Evolutionary conservation across 805 yeast species (phyloP), one percentile per base, ranked within the genome.

Genomic region (Candida golubevii): DNA sequence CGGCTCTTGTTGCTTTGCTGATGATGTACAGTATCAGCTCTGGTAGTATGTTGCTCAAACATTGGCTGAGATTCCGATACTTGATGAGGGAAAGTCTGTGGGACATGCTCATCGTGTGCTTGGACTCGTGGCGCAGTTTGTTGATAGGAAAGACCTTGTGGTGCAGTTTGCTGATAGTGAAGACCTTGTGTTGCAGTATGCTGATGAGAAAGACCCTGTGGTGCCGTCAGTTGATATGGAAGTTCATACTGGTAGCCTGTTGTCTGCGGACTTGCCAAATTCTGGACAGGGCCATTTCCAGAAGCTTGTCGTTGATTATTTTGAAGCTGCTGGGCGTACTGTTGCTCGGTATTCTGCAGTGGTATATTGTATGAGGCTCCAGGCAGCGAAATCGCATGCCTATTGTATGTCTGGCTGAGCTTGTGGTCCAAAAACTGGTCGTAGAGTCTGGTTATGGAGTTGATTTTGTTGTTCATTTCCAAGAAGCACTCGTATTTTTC

Each of bases 391-490:
- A 51, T 15, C 14, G 51, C 38, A 35, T 67, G 72, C 44, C 53
- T 59, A 7, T 65, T 63, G 52, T 67, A 69, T 1, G 72, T 74
- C 48, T 60, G 57, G 44, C 52, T 58, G 46, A 69, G 61, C 47
- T 68, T 67, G n/a, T 57, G 50, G 47, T 89, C 95, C 47, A 88
- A 69, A 39, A 85, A 73, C 47, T 77, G 78, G 60, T 88, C 95
- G 56, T 88, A 89, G n/a, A 84, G 69, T 48, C 84, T 75, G 57
- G 82, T 77, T 29, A 88, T 82, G 6, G 88, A 82, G 43, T 85
- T 82, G 43, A 89, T 75, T 56, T 89, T 88, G 38, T 84, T 78
- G 64, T 85, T 88, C 79, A 86, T 71, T 38, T 85, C 87, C 50
- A 85, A 75, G 49, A 82, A 75, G 15, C 66, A 62, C 41, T 88